Conservation (phyloP, 371 early-diverging fungal genomes). For the Amoeboaphelidium protococcarum region DNA sequence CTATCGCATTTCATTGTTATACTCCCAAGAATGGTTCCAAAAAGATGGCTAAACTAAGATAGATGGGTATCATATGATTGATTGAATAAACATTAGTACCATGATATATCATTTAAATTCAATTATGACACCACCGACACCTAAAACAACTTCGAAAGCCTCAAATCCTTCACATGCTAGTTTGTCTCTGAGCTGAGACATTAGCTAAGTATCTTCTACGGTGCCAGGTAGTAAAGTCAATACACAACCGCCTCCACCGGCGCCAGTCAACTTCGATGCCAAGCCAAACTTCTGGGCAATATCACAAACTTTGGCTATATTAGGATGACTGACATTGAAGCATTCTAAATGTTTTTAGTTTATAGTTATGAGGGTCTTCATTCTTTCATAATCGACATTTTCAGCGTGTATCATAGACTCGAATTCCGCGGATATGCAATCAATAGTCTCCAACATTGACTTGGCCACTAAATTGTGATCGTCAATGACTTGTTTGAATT, state of each 20-base stretch:
- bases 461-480: neutral
- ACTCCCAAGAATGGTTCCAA: neutral
- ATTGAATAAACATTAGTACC: too few relatives aligned
- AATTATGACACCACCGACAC: too few relatives aligned
- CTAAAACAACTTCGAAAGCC: too few relatives aligned
- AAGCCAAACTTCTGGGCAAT: slow-evolving; percentile 29
- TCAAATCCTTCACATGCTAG: too few relatives aligned
- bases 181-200: too few relatives aligned
- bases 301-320: slow-evolving; percentile 42
- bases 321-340: slow-evolving; percentile 31
- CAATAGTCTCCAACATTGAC: neutral
- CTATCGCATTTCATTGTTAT: neutral
- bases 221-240: slow-evolving; percentile 54
- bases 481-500: slow-evolving; percentile 29
- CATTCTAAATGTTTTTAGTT: neutral
- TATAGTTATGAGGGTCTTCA: neutral
- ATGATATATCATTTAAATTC: too few relatives aligned
- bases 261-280: slow-evolving; percentile 72
- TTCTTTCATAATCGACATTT: neutral
- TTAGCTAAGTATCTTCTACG: too few relatives aligned
- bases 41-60: neutral
- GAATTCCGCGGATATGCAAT: neutral
- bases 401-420: neutral
- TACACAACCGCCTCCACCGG: slow-evolving; percentile 92
- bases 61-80: too few relatives aligned